phyloP scores from a whole-genome alignment of 257 asterid species.

The Solanum piurae region DNA sequence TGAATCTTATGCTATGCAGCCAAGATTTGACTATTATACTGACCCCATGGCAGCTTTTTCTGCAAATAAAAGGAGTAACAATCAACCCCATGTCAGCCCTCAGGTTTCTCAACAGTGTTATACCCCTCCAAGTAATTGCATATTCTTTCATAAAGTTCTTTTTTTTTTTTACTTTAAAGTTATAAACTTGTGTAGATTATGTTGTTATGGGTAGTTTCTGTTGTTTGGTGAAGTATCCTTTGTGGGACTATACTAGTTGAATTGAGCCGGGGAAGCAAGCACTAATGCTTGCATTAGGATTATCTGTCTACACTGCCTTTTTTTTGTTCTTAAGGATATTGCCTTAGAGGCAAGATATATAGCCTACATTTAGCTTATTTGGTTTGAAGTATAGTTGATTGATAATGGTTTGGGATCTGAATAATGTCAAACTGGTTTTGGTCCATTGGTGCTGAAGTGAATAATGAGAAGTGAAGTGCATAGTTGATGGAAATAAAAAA shows the following conservation, averaged over 20 bases:
- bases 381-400: background rate
- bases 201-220: background rate
- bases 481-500: background rate
- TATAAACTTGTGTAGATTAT: background rate
- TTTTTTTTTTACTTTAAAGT: background rate
- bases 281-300: background rate
- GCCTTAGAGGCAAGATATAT: background rate
- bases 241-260: background rate
- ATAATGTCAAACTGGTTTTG: background rate
- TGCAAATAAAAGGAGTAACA: background rate
- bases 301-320: background rate
- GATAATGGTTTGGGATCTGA: background rate
- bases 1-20: background rate
- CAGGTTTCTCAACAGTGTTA: constrained; percentile 34
- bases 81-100: constrained; percentile 10
- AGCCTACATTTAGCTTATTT: background rate
- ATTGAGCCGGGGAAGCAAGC: background rate
- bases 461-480: background rate
- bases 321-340: background rate
- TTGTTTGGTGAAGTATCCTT: background rate
- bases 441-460: background rate
- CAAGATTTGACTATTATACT: constrained; percentile 74
- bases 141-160: background rate
- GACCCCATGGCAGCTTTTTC: constrained; percentile 83
- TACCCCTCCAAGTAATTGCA: constrained; percentile 46